A percentile compares a stretch with the other conserved stretches of the same genome.
Conservation (phyloP, 148 eudicot species). For the Drosera capensis region DNA sequence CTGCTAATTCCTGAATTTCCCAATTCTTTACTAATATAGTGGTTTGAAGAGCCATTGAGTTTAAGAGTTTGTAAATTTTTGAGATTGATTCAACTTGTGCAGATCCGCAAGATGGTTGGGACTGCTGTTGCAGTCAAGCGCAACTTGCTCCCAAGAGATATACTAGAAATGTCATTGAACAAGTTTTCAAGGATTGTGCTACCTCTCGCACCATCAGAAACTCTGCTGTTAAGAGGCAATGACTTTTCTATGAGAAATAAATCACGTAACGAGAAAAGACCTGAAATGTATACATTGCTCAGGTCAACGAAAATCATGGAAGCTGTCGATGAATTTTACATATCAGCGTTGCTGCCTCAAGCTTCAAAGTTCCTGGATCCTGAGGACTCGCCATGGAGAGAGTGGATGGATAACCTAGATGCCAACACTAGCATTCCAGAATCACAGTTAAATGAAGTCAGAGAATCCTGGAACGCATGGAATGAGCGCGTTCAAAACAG, state of each 20-base stretch:
- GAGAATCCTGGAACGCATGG: constrained; percentile 55
- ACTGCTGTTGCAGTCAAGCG: constrained; percentile 89
- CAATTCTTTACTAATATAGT: too few species aligned
- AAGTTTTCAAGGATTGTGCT: constrained; percentile 66
- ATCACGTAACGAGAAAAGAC: constrained; percentile 60
- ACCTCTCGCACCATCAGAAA: constrained; percentile 92
- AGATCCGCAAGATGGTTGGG: constrained; percentile 98
- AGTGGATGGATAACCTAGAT: constrained; percentile 67
- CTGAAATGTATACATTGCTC: constrained; percentile 60
- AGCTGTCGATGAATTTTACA: constrained; percentile 49
- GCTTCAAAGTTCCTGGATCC: constrained; percentile 60
- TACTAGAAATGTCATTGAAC: constrained; percentile 52
- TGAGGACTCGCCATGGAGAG: constrained; percentile 58
- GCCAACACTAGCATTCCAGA: constrained; percentile 59
- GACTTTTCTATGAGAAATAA: constrained; percentile 43
- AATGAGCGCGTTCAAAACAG: constrained; percentile 31
- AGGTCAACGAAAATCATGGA: constrained; percentile 62
- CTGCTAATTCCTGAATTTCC: too few species aligned
- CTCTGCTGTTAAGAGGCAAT: constrained; percentile 60
- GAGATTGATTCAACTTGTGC: constrained; percentile 13
- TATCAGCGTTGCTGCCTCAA: constrained; percentile 40
- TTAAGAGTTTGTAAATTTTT: too few species aligned
- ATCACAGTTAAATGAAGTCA: constrained; percentile 45
- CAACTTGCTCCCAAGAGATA: constrained; percentile 59
- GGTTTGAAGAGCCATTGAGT: too few species aligned